Conservation (phyloP, 441 rosid species). For the Metrosideros polymorpha region DNA sequence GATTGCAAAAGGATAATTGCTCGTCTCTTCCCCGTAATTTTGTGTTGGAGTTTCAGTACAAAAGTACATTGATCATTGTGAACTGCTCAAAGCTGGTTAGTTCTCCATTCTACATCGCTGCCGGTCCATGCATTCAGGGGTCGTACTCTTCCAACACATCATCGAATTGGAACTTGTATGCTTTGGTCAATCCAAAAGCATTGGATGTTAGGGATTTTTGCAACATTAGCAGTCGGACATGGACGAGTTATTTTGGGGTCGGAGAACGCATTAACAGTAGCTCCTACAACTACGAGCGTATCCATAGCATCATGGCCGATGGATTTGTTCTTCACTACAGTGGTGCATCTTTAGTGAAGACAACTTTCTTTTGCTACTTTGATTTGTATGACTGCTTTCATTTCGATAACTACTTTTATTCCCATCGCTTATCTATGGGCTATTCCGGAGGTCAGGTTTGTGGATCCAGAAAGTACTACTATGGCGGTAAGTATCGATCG, state of each 20-base stretch:
- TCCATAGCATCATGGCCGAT: background rate
- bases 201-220: background rate
- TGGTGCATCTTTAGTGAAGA: fast-evolving
- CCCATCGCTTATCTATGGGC: fast-evolving
- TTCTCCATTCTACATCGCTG: background rate
- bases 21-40: background rate
- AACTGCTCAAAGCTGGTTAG: background rate
- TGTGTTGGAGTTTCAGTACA: fast-evolving
- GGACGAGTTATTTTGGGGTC: background rate
- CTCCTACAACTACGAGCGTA: background rate
- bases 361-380: background rate
- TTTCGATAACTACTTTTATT: background rate
- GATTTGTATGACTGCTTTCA: background rate
- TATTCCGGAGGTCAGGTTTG: fast-evolving
- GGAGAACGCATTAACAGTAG: background rate
- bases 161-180: background rate
- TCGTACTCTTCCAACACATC: background rate
- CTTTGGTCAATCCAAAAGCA: background rate
- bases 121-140: background rate
- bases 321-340: background rate
- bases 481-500: background rate
- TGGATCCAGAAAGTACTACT: fast-evolving
- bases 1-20: background rate
- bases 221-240: background rate
- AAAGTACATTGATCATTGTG: background rate